Conservation (phyloP, 345 rosid species). For the Eucalyptus rudis region DNA sequence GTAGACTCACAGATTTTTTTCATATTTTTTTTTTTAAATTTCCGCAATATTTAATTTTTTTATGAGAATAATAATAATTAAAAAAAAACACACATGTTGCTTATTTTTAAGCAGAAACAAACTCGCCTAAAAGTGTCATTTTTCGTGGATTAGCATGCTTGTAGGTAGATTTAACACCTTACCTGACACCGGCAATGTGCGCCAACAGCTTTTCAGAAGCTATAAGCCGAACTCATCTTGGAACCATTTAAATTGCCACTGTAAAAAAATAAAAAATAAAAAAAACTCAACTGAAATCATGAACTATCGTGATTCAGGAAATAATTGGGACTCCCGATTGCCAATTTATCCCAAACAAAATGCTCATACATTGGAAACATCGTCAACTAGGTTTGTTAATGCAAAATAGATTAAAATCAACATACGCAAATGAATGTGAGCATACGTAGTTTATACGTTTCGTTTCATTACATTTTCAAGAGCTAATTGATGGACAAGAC, state of each 20-base stretch:
- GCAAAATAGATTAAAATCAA: neutral
- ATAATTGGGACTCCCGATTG: neutral
- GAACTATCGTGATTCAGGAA: neutral
- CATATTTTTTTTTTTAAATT: neutral
- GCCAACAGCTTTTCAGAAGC: slow-evolving; percentile 25
- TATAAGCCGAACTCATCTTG: slow-evolving; percentile 18
- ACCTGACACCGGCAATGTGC: too few relatives aligned
- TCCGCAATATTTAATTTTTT: neutral
- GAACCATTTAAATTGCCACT: slow-evolving; percentile 31
- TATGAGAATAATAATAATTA: neutral
- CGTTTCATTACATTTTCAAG: neutral
- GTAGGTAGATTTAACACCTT: too few relatives aligned
- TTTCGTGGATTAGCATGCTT: too few relatives aligned
- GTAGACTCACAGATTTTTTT: neutral
- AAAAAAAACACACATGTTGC: neutral
- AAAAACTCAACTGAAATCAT: neutral
- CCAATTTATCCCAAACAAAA: neutral
- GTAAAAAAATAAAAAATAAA: neutral
- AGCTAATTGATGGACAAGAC: neutral
- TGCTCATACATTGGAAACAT: neutral
- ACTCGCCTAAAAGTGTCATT: neutral
- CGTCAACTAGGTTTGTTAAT: neutral
- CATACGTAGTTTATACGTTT: neutral
- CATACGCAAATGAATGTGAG: neutral
- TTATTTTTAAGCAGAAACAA: neutral